Evolutionary conservation across 2,329 filamentous ascomycete species (phyloP).

Genomic region (Colletotrichum phormii): DNA sequence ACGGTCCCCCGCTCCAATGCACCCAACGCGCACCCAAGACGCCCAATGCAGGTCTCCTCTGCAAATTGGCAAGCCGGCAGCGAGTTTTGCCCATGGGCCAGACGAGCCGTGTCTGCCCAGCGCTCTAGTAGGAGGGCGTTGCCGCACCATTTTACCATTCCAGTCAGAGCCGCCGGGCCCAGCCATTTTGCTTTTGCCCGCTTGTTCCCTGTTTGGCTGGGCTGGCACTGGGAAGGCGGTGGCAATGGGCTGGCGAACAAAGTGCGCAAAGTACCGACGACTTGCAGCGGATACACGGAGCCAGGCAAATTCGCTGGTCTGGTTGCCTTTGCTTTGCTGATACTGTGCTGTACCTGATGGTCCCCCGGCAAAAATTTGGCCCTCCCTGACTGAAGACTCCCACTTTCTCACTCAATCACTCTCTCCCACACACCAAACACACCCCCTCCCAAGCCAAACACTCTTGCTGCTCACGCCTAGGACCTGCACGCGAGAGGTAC

Average conservation of each 20-base stretch:
- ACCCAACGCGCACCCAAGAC: slow-evolving; percentile 21
- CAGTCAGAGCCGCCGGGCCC: slow-evolving; percentile 25
- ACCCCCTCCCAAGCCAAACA: slow-evolving; percentile 34
- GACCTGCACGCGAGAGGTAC: slow-evolving; percentile 26
- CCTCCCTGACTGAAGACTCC: slow-evolving; percentile 29
- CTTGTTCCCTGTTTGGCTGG: slow-evolving; percentile 33
- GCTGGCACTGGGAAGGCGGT: slow-evolving; percentile 20
- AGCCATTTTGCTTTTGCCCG: slow-evolving; percentile 37
- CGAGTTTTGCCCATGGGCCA: slow-evolving; percentile 18
- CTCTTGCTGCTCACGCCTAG: slow-evolving; percentile 36
- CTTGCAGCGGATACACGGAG: slow-evolving; percentile 32
- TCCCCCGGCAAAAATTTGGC: slow-evolving; percentile 29
- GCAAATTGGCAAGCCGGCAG: slow-evolving; percentile 24
- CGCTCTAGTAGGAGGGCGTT: slow-evolving; percentile 16
- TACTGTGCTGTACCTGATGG: slow-evolving; percentile 37
- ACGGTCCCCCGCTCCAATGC: slow-evolving; percentile 17
- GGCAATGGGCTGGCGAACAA: slow-evolving; percentile 24
- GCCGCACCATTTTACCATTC: slow-evolving; percentile 35
- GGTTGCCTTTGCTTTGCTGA: slow-evolving; percentile 28
- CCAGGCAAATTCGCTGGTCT: slow-evolving; percentile 32
- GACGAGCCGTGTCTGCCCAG: slow-evolving; percentile 8
- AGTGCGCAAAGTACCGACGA: slow-evolving; percentile 35
- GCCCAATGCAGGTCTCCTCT: slow-evolving; percentile 28
- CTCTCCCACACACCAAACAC: slow-evolving; percentile 22
- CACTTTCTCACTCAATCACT: slow-evolving; percentile 1